phyloP scores from a whole-genome alignment of 2,329 filamentous ascomycete genomes.

The Diaporthe citrichinensis region DNA sequence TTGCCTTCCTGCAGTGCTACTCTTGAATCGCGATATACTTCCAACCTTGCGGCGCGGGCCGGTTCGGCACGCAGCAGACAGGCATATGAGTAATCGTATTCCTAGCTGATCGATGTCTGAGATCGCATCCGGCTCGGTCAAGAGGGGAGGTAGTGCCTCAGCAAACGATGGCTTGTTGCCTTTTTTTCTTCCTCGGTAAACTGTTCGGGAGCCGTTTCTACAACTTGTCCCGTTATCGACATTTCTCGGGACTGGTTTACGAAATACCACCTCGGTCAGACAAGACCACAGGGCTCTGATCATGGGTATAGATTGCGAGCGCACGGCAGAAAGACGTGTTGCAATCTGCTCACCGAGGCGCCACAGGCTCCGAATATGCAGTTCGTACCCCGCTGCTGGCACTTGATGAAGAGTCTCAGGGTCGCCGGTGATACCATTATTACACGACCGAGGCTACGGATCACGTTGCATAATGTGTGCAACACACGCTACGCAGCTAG shows the following conservation, averaged over 20 bases:
- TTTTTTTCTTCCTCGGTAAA: background rate
- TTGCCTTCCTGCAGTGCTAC: background rate
- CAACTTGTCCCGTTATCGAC: background rate
- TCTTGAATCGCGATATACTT: background rate
- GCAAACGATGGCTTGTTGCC: background rate
- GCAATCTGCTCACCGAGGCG: background rate
- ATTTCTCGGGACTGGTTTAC: background rate
- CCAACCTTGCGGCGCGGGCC: background rate
- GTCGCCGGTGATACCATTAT: background rate
- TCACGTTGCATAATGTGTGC: background rate
- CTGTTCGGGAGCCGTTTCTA: background rate
- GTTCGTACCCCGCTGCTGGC: background rate
- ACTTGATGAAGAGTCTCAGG: background rate
- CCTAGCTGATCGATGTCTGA: background rate
- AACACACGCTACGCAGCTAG: background rate
- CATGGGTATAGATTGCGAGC: background rate
- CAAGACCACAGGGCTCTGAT: background rate
- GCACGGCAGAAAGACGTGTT: background rate
- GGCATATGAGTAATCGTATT: background rate
- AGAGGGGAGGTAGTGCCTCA: background rate
- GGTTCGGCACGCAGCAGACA: background rate
- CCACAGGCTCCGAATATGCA: background rate
- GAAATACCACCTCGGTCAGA: background rate
- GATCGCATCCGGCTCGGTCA: conserved; percentile 17
- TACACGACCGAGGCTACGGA: too few relatives aligned